These are phyloP conservation scores for Gamarada debralockiae DNA, from an alignment of 495 filamentous ascomycete species.

Conservation along the genomic window DNA sequence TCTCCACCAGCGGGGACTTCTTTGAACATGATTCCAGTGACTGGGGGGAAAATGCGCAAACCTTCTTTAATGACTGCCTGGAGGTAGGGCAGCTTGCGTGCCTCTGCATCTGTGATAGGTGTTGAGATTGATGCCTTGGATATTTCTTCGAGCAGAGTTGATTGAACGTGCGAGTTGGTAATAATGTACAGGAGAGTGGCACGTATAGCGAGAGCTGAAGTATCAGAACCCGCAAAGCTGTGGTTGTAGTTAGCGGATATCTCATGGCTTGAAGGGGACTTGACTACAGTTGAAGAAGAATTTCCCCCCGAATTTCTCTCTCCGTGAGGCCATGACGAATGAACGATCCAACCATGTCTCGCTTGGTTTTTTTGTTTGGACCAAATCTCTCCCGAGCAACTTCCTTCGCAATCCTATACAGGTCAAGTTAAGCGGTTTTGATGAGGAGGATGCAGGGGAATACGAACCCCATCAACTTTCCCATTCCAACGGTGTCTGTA, in stretches of 20 bases:
- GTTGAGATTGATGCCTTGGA: constrained; percentile 31
- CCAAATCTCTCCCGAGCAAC: constrained; percentile 33
- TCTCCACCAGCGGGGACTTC: constrained; percentile 48
- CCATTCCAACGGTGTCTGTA: constrained; percentile 4
- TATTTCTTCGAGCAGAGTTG: constrained; percentile 54
- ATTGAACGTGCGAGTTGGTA: constrained; percentile 38
- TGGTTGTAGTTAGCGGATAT: not conserved
- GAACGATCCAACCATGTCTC: constrained; percentile 45
- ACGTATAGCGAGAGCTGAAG: constrained; percentile 55
- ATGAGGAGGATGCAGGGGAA: no score
- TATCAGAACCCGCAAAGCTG: constrained; percentile 58
- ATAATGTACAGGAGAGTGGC: constrained; percentile 52
- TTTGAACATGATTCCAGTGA: constrained; percentile 33
- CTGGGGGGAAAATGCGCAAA: constrained; percentile 40
- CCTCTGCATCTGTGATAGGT: constrained; percentile 36
- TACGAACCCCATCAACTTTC: constrained; percentile 9
- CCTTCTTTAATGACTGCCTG: constrained; percentile 49
- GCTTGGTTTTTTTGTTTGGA: constrained; percentile 21
- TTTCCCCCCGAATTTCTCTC: constrained; percentile 36
- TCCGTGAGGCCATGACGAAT: constrained; percentile 36
- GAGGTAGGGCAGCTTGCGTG: constrained; percentile 44
- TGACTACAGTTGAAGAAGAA: constrained; percentile 33
- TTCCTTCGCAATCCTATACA: constrained; percentile 16
- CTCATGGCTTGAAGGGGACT: not conserved
- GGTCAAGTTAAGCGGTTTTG: not conserved